phyloP scores from a whole-genome alignment of 208 protist species.

The Porcisia hertigi region DNA sequence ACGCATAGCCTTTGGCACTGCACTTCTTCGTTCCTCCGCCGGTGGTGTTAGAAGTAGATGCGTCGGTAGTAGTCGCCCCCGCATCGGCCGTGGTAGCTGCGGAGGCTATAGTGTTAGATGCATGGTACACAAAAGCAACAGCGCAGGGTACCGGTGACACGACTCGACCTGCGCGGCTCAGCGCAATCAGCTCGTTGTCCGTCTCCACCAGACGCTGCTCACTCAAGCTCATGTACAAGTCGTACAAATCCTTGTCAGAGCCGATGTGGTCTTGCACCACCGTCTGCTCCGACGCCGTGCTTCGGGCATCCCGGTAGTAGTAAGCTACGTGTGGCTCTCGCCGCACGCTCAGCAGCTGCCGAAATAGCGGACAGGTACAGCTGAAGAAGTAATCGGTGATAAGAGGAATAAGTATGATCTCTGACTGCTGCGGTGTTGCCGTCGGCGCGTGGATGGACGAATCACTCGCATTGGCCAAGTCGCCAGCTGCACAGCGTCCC shows the following conservation, averaged over 20 bases:
- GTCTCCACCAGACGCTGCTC: constrained; percentile 64
- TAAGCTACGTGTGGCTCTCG: constrained; percentile 42
- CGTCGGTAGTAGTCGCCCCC: not conserved
- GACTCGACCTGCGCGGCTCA: constrained; percentile 48
- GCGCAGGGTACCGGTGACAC: constrained; percentile 65
- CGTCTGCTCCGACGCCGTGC: constrained; percentile 29
- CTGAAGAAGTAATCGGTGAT: constrained; percentile 69
- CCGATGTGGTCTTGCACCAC: constrained; percentile 21
- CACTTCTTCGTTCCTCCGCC: constrained; percentile 7
- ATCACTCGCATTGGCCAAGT: not conserved
- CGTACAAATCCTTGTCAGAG: constrained; percentile 54
- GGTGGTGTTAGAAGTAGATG: not conserved
- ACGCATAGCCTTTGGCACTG: constrained; percentile 1
- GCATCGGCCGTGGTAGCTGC: not conserved
- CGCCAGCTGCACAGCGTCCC: not conserved
- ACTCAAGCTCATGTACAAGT: constrained; percentile 62
- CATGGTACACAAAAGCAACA: constrained; percentile 59
- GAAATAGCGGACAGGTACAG: constrained; percentile 42
- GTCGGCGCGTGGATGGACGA: not conserved
- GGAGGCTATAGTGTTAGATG: not conserved
- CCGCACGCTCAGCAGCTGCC: constrained; percentile 50
- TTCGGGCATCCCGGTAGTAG: constrained; percentile 46
- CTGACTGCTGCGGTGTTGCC: constrained; percentile 17
- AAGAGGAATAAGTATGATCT: constrained; percentile 63
- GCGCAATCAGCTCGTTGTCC: constrained; percentile 54